Evolutionary conservation across 495 filamentous ascomycete genomes (phyloP), one percentile per base, ranked within the genome.

Genomic region (Hapsidospora chrysogenum): DNA sequence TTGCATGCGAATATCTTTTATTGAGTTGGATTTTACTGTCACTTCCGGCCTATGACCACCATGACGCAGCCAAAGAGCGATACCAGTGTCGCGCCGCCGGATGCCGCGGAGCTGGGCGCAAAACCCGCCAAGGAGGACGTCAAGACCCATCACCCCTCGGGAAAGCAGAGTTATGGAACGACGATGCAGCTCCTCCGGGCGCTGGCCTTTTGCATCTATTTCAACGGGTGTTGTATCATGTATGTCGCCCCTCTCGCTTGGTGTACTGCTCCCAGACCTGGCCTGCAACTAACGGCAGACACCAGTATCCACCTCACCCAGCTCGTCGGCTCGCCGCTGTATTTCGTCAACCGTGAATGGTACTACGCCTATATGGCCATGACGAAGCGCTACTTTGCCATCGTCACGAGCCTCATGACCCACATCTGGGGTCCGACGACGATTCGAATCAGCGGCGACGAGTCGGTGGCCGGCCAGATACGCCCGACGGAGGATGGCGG

Each of bases 341-440:
- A 85, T 47, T 70, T 71, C 44, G 51, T 80, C 41, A 72, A 68
- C 48, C 71, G 68, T 44, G 70, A 80, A 23, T 56, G 70, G 26
- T 87, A 79, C 60, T 77, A 85, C 49, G 64, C 74, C 29, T 84
- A 74, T 53, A 85, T 86, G 70, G 69, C 80, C 20, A 46, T 80
- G 42, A 80, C 77, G 1, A 87, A 89, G 50, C 68, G 76, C 38
- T 71, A 63, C 21, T 87, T 85, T 49, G 81, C 79, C 17, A 52
- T 87, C 4, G 44, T 81, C 17, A 70, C 76, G 36, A 81, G 72
- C 9, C 79, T 74, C 15, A 72, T 85, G 61, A 85, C 80, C 14
- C 67, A 85, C 41, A 83, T 78, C 75, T 89, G 78, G 78, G 70
- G 68, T 31, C 83, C 82, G 6, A 85, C 78, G 2, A 56, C 69